Evolutionary conservation across 495 filamentous ascomycete species (phyloP).

Genomic region (Penicillium diatomitis): DNA sequence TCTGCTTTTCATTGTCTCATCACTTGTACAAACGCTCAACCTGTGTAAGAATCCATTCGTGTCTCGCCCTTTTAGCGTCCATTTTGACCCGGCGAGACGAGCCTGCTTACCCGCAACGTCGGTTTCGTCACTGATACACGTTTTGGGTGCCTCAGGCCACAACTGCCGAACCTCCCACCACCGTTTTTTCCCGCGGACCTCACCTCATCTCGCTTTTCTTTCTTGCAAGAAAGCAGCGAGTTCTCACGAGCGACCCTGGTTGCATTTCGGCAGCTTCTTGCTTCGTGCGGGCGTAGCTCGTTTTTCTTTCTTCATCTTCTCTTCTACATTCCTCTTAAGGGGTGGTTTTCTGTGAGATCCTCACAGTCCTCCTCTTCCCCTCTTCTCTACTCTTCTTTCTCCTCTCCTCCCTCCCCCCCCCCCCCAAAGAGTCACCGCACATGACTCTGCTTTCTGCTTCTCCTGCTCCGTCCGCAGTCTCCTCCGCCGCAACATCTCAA

Average conservation of each 20-base stretch:
- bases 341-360: slow-evolving; percentile 7
- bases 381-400: background rate
- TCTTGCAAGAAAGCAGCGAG: background rate
- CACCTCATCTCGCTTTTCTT: slow-evolving; percentile 3
- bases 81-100: background rate
- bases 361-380: slow-evolving; percentile 2
- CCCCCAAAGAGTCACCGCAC: slow-evolving; percentile 25
- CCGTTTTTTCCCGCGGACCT: slow-evolving; percentile 20
- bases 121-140: slow-evolving; percentile 25
- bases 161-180: slow-evolving; percentile 10
- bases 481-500: slow-evolving; percentile 35
- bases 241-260: background rate
- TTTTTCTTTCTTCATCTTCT: background rate
- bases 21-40: background rate
- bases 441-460: slow-evolving; percentile 39
- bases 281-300: slow-evolving; percentile 19
- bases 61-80: no score
- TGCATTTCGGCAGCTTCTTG: slow-evolving; percentile 5
- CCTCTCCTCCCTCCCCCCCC: background rate
- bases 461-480: slow-evolving; percentile 38
- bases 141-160: slow-evolving; percentile 26
- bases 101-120: slow-evolving; percentile 4
- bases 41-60: background rate
- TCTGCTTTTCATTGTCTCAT: no score
- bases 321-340: background rate